Evolutionary conservation across 345 rosid genomes (phyloP), one percentile per base, ranked within the genome.

Genomic region (Bruguiera gymnorhiza): DNA sequence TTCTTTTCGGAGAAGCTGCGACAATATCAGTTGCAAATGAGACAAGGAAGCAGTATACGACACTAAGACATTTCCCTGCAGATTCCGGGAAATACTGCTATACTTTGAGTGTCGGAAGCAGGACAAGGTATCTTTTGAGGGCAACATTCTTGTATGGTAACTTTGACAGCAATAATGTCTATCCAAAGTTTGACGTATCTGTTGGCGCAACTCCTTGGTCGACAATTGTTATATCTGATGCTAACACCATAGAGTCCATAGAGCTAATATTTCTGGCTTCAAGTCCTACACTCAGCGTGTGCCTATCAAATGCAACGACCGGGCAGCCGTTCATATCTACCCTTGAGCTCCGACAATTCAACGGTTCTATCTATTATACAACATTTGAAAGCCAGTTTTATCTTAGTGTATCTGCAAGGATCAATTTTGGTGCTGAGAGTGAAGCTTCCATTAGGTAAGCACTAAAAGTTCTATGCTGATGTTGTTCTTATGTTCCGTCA

Each of bases 271-370:
- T 96, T 82, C 87, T 92, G 51, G 98, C 99, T 69, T 75, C 86
- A 50, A 80, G 73, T 80, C 82, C 94, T 68, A 82, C 78, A 15
- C 67, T 92, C 50, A 86, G 92, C 27, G 89, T 96, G 69, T 96
- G 99, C 77, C 80, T 96, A 73, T 96, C 99, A 4, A 92, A 92
- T 75, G 99, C 99, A 52, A 96, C 98, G 15, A 92, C 98, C 1
- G 97, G 99, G 15, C 88, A 86, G 82, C 99, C 98, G 36, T 96
- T 96, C 85, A 89, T 96, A 75, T 96, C 99, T 31, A 92, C 98
- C 30, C 94, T 96, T 69, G 99, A 96, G 90, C 93, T 96, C 50
- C 92, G 99, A 27, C 96, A 89, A 72, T 81, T 96, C 85, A 90
- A 89, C 63, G 99, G 97, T 70, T 92, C 96, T 4, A 78, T 88